These are phyloP conservation scores for Inga oerstediana DNA, from an alignment of 306 rosid species.

Conservation along the genomic window DNA sequence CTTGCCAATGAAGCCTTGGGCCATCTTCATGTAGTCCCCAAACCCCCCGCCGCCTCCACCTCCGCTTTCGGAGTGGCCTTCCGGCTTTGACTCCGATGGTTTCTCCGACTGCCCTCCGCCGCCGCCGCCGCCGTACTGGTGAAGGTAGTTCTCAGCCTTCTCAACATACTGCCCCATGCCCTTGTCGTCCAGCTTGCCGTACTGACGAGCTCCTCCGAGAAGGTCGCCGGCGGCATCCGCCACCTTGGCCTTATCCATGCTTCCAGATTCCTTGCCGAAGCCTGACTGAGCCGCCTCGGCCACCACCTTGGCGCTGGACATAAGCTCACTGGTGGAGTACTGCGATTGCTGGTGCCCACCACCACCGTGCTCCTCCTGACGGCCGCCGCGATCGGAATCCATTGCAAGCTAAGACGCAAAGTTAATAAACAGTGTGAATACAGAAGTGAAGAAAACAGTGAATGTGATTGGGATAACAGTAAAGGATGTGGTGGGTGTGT, in stretches of 20 bases:
- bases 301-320: constrained; percentile 53
- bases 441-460: not conserved
- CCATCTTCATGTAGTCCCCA: constrained; percentile 35
- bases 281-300: constrained; percentile 45
- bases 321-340: constrained; percentile 39
- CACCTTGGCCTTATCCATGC: constrained; percentile 49
- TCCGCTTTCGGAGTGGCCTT: not conserved
- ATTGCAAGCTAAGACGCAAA: not conserved
- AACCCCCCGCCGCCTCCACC: constrained; percentile 33
- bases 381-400: constrained; percentile 5
- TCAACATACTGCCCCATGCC: constrained; percentile 31
- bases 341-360: not conserved
- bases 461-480: not conserved
- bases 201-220: constrained; percentile 34
- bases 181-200: constrained; percentile 41
- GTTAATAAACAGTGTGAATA: not conserved
- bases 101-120: not conserved
- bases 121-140: not conserved
- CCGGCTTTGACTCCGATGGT: constrained; percentile 12
- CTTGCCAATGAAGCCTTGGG: constrained; percentile 31
- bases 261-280: constrained; percentile 23
- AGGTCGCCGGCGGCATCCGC: constrained; percentile 55
- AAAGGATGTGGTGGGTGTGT: not conserved
- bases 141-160: constrained; percentile 44
- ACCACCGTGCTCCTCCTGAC: not conserved